Evolutionary conservation across 129 eudicot species (phyloP).

Genomic region (Oenanthe sinensis): DNA sequence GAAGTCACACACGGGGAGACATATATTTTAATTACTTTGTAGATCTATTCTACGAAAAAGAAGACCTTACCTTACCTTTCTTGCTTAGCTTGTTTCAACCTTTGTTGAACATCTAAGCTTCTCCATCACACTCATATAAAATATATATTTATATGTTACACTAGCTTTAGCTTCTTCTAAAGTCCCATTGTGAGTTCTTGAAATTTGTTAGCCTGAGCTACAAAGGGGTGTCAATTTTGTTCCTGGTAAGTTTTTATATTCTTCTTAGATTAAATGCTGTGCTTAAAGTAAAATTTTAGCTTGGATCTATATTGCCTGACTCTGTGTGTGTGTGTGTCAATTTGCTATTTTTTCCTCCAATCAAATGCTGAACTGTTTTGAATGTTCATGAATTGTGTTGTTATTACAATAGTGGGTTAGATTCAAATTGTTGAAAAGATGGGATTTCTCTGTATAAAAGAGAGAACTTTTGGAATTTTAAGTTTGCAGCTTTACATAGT

Average conservation of each 20-base stretch:
- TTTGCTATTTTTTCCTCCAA: background rate
- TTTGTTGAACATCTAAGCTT: background rate
- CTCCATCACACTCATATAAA: background rate
- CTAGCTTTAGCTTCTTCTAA: background rate
- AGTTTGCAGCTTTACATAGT: background rate
- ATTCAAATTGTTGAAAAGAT: background rate
- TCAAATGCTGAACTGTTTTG: background rate
- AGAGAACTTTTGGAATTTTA: background rate
- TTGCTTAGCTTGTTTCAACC: background rate
- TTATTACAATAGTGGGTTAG: background rate
- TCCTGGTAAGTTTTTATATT: background rate
- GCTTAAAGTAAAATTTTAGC: background rate
- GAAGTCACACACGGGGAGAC: background rate
- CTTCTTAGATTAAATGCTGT: background rate
- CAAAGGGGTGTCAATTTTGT: background rate
- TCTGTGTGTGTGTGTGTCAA: background rate
- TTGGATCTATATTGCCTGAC: background rate
- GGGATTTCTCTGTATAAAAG: background rate
- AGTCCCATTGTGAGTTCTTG: conserved; percentile 4
- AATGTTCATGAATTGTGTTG: background rate
- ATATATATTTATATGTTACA: background rate
- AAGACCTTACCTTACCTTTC: background rate
- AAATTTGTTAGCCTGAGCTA: background rate
- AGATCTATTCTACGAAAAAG: background rate
- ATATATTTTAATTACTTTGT: background rate